A percentile compares a stretch with the other conserved stretches of the same genome.
Evolutionary conservation across 1,284 basidiomycete species (phyloP).

Genomic region (Cutaneotrichosporon sp.): DNA sequence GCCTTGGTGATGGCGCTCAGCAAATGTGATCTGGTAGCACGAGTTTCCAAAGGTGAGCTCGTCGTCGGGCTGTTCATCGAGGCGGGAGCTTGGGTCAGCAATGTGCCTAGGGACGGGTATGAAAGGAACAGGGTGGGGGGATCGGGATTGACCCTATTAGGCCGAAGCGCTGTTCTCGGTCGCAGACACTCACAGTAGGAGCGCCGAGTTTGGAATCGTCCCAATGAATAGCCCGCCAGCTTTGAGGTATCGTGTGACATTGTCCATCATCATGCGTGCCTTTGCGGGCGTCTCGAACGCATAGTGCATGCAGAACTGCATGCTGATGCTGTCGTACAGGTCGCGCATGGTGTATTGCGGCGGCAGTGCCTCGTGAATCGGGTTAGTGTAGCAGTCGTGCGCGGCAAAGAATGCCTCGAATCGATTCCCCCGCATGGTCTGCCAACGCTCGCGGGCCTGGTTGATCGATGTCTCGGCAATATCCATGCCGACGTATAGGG

Average conservation of each 20-base stretch:
- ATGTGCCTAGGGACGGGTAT: background rate
- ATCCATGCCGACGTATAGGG: conserved; percentile 79
- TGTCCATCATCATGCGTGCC: conserved; percentile 87
- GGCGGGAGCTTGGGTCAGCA: conserved; percentile 58
- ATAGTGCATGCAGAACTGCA: conserved; percentile 99
- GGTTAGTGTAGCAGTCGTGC: conserved; percentile 80
- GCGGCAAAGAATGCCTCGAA: conserved; percentile 81
- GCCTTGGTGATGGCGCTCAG: conserved; percentile 62
- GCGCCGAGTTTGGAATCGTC: conserved; percentile 84
- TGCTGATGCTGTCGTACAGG: conserved; percentile 85
- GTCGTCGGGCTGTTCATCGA: conserved; percentile 66
- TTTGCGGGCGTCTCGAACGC: conserved; percentile 88
- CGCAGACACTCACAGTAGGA: conserved; percentile 64
- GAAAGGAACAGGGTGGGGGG: background rate
- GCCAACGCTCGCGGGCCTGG: conserved; percentile 76
- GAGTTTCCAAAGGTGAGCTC: conserved; percentile 84
- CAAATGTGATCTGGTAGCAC: conserved; percentile 85
- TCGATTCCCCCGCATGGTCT: conserved; percentile 56
- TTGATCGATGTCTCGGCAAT: conserved; percentile 85
- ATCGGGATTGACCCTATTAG: background rate
- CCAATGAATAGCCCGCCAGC: conserved; percentile 87
- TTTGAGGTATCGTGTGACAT: conserved; percentile 77
- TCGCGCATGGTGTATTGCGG: conserved; percentile 57
- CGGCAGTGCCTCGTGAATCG: conserved; percentile 69
- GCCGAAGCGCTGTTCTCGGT: background rate